phyloP scores from a whole-genome alignment of 2,329 filamentous ascomycete genomes.

The Aureobasidium subglaciale region DNA sequence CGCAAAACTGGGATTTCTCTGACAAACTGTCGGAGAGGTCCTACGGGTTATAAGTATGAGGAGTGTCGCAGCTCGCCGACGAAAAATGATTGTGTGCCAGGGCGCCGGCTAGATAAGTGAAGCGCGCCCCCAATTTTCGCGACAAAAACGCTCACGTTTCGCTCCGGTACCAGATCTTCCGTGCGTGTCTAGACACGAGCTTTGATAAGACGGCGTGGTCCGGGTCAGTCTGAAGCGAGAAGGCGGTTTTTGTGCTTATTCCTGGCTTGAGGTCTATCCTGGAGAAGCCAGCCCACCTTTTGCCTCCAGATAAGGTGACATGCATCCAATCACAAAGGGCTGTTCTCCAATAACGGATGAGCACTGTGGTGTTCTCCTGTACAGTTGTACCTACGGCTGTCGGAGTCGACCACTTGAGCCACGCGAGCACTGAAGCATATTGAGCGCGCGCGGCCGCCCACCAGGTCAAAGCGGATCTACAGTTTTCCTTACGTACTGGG shows the following conservation, averaged over 20 bases:
- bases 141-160: constrained; percentile 15
- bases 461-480: not conserved
- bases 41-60: constrained; percentile 9
- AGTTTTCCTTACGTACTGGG: constrained; percentile 6
- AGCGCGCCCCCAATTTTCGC: constrained; percentile 6
- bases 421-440: constrained; percentile 2
- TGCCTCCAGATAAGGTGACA: constrained; percentile 5
- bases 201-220: constrained; percentile 14
- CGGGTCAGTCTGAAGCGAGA: constrained; percentile 9
- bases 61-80: constrained; percentile 10
- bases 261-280: not conserved
- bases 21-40: constrained; percentile 14
- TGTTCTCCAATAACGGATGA: not conserved
- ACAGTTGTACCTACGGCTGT: not conserved
- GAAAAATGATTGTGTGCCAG: constrained; percentile 10
- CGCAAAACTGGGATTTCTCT: constrained; percentile 5
- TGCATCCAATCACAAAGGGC: constrained; percentile 1
- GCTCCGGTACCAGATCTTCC: constrained; percentile 3
- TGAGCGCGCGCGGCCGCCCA: constrained; percentile 9
- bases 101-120: constrained; percentile 11
- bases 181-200: constrained; percentile 14
- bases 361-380: not conserved
- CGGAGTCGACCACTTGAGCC: not conserved
- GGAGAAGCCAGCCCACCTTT: not conserved
- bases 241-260: constrained; percentile 9